Percentiles rank a stretch among this genome's conserved stretches.
Evolutionary conservation across 169 alveolate genomes (phyloP).

Genomic region (Cyclospora cayetanensis): DNA sequence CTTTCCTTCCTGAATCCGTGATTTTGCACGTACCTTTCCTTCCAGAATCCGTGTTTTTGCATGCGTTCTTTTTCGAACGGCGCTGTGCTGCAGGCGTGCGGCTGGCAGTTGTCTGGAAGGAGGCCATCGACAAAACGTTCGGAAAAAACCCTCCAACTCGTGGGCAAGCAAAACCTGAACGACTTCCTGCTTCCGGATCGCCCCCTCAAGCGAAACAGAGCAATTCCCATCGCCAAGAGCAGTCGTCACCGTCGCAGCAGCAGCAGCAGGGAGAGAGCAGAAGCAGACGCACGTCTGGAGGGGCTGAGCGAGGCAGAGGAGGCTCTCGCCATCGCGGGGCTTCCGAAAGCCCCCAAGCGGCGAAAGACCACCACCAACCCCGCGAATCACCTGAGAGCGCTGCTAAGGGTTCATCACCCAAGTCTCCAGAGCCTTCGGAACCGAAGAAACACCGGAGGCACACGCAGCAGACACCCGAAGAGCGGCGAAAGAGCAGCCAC

Average conservation of each 20-base stretch:
- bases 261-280: background rate
- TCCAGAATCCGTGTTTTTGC: background rate
- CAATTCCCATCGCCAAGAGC: background rate
- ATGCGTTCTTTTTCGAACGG: background rate
- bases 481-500: too few relatives aligned
- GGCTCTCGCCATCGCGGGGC: too few relatives aligned
- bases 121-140: slow-evolving; percentile 24
- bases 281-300: background rate
- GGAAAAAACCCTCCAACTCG: slow-evolving; percentile 39
- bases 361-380: background rate
- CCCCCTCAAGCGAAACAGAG: background rate
- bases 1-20: background rate
- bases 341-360: too few relatives aligned
- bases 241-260: background rate
- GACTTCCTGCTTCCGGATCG: slow-evolving; percentile 9
- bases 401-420: background rate
- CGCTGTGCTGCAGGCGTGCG: slow-evolving; percentile 22
- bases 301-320: background rate
- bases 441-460: too few relatives aligned
- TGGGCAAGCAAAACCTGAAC: background rate
- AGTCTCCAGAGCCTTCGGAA: too few relatives aligned
- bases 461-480: too few relatives aligned
- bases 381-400: background rate
- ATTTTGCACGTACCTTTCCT: slow-evolving; percentile 18
- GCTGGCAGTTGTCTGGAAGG: slow-evolving; percentile 37